Base-by-base conservation (phyloP, 345 rosid species). In the Euclidium syriacum region DNA sequence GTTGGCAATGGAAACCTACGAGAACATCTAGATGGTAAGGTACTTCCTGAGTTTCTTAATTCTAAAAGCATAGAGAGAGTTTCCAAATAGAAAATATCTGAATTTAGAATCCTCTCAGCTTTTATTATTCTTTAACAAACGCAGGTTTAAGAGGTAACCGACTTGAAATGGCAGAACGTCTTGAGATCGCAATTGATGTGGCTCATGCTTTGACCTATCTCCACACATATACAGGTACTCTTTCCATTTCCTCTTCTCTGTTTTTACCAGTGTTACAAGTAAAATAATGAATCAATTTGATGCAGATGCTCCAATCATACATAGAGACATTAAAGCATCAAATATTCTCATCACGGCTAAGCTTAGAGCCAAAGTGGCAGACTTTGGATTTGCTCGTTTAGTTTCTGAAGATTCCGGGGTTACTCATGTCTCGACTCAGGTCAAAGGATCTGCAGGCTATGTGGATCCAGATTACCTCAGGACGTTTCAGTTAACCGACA, bases 161-260 rank as follows among this genome's bases (percentile, higher is more conserved):
- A 58, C 89, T 87, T 20, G 91, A 87, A 78, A 76, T 84, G 38
- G 80, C 83, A 14, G 84, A 92, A 51, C 95, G 96, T 26, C 80
- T 92, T 50, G 96, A 89, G 49, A 81, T 92, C 55, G 91, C 98
- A 0, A 85, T 85, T 48, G 98, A 92, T 81, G 87, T 92, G 11
- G 95, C 98, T 68, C 98, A 92, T 78, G 98, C 94, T 20, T 62
- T 87, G 42, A 78, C 98, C 51, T 92, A 89, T 73, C 88, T 92
- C 20, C 98, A 89, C 75, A 80, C 79, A 49, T 92, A 92, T 58
- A 68, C 96, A 43, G 98, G 98, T 86, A 70, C 18, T 23, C 58
- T 36, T 48, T 38, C 3, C 36, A 46, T 36, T 17, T 24, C 14
- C 2, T 33, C 20, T 30, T 59, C 41, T 35, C 33, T 15, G 11